These are phyloP conservation scores for Fagus sylvatica DNA, from an alignment of 306 rosid species.

Conservation along the genomic window DNA sequence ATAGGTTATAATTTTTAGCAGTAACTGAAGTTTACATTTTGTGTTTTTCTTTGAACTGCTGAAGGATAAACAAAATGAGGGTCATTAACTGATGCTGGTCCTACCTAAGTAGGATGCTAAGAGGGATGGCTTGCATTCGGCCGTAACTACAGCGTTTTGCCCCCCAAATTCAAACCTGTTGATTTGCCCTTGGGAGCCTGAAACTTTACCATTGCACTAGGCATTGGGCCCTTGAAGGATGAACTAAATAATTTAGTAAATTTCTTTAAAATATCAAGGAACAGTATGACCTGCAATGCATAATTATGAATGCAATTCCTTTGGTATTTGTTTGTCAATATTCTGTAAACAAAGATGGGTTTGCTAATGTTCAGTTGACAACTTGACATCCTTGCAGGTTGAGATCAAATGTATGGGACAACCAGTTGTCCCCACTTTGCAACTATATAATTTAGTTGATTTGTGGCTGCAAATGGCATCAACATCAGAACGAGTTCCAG, in stretches of 20 bases:
- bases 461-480: conserved; percentile 75
- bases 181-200: not conserved
- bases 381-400: conserved; percentile 48
- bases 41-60: not conserved
- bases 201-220: not conserved
- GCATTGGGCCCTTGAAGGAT: not conserved
- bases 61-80: not conserved
- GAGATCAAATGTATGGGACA: conserved; percentile 95
- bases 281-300: not conserved
- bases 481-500: conserved; percentile 54
- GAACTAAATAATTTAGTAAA: not conserved
- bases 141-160: not conserved
- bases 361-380: not conserved
- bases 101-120: not conserved
- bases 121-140: not conserved
- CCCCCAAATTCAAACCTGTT: not conserved
- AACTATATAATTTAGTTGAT: conserved; percentile 65
- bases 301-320: not conserved
- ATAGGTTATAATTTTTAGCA: not conserved
- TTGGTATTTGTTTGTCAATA: not conserved
- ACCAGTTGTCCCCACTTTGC: conserved; percentile 69
- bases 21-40: not conserved
- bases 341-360: not conserved
- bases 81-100: not conserved
- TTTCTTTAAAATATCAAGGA: not conserved